Base-by-base conservation (phyloP, 192 early-diverging fungal genomes). In the Funneliformis geosporum region DNA sequence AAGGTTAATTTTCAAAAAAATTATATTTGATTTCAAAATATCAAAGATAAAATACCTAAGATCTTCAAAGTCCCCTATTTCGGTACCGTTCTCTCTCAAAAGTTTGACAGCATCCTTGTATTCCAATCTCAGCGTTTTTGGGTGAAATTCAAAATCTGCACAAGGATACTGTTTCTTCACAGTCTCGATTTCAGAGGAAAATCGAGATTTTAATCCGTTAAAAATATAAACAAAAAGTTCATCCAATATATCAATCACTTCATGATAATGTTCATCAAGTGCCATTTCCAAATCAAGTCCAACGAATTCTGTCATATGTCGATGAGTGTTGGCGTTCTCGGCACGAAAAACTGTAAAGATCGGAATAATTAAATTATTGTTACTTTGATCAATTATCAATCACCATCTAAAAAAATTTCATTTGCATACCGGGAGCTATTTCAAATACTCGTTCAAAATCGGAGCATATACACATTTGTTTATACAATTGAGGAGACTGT, bases 251-350 rank as follows among this genome's bases (percentile, higher is more conserved):
- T 99, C 92, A 75, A 99, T 85, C 40, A 95, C 96, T 88, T 99
- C 98, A 82, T 99, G 96, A 88, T 99, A 99, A 83, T 99, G 97
- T 87, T 99, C 98, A 72, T 98, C 92, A 85, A 99, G 96, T 3
- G 96, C 92, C 95, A 98, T 99, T 87, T 99, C 98, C 85, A 99
- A 80, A 95, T 99, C 98, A 77, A 99, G 94, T 42, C 96, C 96
- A 42, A 96, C 89, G 84, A 96, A 99, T 82, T 99, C 98, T 73
- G 98, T 99, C 95, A 99, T 94, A 83, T 99, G 98, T 28, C 98
- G 92, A 87, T 96, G 95, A n/a, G 97, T 97, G 80, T 94, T 92
- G 38, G 96, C 95, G 89, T 98, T 91, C 83, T 99, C 98, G 62
- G 98, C 98, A 82, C 98, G 96, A 93, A 99, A 99, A 61, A 99